These are phyloP conservation scores for Talaromyces ruber DNA, from an alignment of 495 filamentous ascomycete genomes.

Conservation along the genomic window DNA sequence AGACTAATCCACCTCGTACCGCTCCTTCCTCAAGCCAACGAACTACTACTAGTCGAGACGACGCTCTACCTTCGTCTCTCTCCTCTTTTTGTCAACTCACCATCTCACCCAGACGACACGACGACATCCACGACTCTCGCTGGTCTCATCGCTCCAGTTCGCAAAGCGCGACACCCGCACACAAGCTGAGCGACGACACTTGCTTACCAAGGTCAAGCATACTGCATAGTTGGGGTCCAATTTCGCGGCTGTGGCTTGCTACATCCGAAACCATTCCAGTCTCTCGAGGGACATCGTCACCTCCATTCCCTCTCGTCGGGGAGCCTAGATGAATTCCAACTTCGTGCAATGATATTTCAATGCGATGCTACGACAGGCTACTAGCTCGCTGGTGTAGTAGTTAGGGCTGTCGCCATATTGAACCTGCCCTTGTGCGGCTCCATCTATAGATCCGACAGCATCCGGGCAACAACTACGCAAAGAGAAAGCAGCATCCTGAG, in stretches of 20 bases:
- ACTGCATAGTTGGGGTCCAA: neutral
- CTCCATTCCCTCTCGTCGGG: neutral
- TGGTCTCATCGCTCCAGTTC: neutral
- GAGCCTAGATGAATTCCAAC: neutral
- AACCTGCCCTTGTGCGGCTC: neutral
- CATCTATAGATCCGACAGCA: neutral
- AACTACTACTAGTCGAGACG: neutral
- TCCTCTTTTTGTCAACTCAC: neutral
- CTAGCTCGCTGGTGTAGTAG: neutral
- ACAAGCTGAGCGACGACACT: neutral
- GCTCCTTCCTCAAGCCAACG: too few species aligned
- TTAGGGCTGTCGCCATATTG: neutral
- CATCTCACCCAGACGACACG: neutral
- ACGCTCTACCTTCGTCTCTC: neutral
- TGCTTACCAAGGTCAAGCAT: neutral
- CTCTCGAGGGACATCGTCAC: neutral
- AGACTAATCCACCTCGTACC: too few species aligned
- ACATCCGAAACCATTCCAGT: neutral
- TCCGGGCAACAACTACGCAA: neutral
- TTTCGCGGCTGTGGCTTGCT: constrained; percentile 1
- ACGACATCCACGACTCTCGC: neutral
- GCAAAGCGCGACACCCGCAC: neutral
- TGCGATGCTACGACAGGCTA: neutral
- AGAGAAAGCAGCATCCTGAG: neutral
- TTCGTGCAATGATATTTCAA: neutral